A percentile compares a stretch with the other conserved stretches of the same genome.
Evolutionary conservation across 2,329 filamentous ascomycete genomes (phyloP).

Genomic region (Cercospora sesami): DNA sequence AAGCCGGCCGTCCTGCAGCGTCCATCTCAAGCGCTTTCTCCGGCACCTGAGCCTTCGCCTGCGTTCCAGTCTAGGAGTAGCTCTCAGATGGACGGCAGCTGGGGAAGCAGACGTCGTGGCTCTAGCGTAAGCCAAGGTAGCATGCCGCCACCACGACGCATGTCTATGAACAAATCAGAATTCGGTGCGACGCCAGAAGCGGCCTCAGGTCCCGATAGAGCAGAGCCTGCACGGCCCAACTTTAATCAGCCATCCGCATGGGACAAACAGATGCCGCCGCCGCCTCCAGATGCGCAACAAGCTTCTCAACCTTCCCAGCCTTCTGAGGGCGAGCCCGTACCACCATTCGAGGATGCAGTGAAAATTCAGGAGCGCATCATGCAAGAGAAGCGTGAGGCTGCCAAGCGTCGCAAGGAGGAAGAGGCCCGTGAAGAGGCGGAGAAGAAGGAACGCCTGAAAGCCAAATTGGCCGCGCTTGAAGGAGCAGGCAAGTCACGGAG

Average conservation of each 20-base stretch:
- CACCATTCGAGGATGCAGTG: constrained; percentile 58
- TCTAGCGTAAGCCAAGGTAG: constrained; percentile 91
- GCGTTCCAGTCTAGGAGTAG: constrained; percentile 79
- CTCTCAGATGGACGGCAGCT: constrained; percentile 62
- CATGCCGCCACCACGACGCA: constrained; percentile 65
- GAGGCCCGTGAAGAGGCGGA: constrained; percentile 33
- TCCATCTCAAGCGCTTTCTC: constrained; percentile 59
- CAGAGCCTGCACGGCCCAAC: constrained; percentile 24
- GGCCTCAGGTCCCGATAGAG: constrained; percentile 22
- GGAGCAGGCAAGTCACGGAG: constrained; percentile 39
- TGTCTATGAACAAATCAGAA: constrained; percentile 53
- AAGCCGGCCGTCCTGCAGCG: constrained; percentile 80
- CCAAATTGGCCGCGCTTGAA: constrained; percentile 39
- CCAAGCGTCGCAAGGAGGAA: constrained; percentile 35
- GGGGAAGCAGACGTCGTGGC: constrained; percentile 71
- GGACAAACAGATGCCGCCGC: constrained; percentile 38
- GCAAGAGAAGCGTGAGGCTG: constrained; percentile 44
- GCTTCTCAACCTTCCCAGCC: not conserved
- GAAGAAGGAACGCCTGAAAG: constrained; percentile 36
- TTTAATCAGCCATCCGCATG: constrained; percentile 37
- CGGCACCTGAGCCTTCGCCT: constrained; percentile 75
- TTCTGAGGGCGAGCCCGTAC: constrained; percentile 17
- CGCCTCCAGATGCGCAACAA: constrained; percentile 23
- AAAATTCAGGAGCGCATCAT: constrained; percentile 61
- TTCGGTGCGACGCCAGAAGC: constrained; percentile 28